Evolutionary conservation across 2,329 filamentous ascomycete species (phyloP).

Genomic region (Colletotrichum sp.): DNA sequence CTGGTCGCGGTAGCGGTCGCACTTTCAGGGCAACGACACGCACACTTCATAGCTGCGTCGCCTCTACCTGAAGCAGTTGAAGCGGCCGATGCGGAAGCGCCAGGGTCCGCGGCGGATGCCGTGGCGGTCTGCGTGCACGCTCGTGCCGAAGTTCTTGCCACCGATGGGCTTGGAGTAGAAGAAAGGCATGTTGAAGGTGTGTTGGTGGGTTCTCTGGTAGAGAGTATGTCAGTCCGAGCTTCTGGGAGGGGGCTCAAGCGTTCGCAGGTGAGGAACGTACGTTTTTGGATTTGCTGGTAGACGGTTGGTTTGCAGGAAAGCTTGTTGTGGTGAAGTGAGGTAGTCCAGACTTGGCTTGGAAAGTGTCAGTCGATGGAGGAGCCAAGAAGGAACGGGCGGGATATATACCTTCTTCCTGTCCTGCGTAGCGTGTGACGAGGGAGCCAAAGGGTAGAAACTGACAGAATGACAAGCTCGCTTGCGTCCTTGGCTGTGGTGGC

Average conservation of each 20-base stretch:
- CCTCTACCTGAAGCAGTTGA: slow-evolving; percentile 52
- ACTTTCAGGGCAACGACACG: neutral
- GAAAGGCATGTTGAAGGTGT: slow-evolving; percentile 43
- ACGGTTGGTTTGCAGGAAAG: neutral
- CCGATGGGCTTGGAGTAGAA: slow-evolving; percentile 53
- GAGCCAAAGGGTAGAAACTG: neutral
- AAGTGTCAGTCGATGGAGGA: neutral
- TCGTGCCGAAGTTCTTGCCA: slow-evolving; percentile 55
- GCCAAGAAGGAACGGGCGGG: neutral
- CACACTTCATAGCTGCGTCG: neutral
- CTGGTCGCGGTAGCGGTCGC: neutral
- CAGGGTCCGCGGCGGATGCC: slow-evolving; percentile 55
- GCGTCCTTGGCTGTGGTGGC: neutral
- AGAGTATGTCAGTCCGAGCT: neutral
- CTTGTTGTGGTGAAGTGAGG: neutral
- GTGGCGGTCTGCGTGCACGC: slow-evolving; percentile 47
- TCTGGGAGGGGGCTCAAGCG: neutral
- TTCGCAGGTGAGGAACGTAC: neutral
- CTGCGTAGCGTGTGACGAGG: slow-evolving; percentile 6
- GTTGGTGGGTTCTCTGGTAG: neutral
- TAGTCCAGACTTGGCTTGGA: neutral
- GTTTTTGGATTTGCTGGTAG: neutral
- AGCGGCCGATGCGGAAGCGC: slow-evolving; percentile 53
- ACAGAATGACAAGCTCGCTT: neutral
- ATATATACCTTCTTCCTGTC: neutral